Conservation (phyloP, 371 early-diverging fungal species). For the Capillidium rhysosporum region DNA sequence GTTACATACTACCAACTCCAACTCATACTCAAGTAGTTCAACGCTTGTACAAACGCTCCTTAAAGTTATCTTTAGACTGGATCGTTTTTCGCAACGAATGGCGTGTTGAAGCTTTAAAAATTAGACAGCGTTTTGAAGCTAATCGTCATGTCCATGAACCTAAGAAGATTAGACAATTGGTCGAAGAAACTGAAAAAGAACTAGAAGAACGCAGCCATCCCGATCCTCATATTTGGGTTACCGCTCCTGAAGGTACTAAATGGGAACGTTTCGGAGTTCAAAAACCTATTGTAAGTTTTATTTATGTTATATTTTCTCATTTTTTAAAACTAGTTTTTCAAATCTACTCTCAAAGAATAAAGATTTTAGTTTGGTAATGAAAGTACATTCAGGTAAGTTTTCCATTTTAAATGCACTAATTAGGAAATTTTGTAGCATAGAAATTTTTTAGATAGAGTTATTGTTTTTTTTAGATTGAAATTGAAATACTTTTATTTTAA, state of each 20-base stretch:
- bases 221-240: slow-evolving; percentile 24
- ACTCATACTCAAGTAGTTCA: slow-evolving; percentile 47
- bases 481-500: too few relatives aligned
- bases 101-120: slow-evolving; percentile 52
- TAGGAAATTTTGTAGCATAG: too few relatives aligned
- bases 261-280: slow-evolving; percentile 49
- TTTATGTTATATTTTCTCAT: too few relatives aligned
- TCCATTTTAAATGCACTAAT: too few relatives aligned
- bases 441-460: too few relatives aligned
- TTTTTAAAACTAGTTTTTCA: too few relatives aligned
- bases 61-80: slow-evolving; percentile 61
- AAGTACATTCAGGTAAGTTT: too few relatives aligned
- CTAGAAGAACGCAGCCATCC: slow-evolving; percentile 46
- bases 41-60: slow-evolving; percentile 53
- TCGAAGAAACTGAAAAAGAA: slow-evolving; percentile 41
- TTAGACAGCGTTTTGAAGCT: slow-evolving; percentile 52
- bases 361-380: too few relatives aligned
- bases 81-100: slow-evolving; percentile 49
- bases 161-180: slow-evolving; percentile 32
- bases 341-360: too few relatives aligned
- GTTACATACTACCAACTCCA: slow-evolving; percentile 12
- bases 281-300: slow-evolving; percentile 4
- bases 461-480: too few relatives aligned
- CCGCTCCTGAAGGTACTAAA: slow-evolving; percentile 62
- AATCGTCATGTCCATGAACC: slow-evolving; percentile 43